Evolutionary conservation across 176 grass and related monocot species (phyloP), one percentile per base, ranked within the genome.

Genomic region (Metroxylon sagu): DNA sequence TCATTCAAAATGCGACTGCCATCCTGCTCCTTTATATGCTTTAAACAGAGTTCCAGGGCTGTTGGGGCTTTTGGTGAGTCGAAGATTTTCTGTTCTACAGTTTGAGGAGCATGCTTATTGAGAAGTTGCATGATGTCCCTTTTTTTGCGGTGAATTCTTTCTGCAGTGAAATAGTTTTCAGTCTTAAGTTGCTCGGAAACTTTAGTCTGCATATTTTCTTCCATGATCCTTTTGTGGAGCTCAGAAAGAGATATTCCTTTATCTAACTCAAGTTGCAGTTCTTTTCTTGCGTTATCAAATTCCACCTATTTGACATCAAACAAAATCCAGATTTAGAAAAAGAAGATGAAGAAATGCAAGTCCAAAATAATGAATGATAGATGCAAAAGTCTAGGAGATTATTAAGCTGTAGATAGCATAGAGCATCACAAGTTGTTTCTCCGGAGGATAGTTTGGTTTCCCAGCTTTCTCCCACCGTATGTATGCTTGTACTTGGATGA

Each of bases 401-500:
- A n/a, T n/a, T n/a, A n/a, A n/a, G n/a, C n/a, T n/a, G n/a, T 39
- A 39, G 35, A 8, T 12, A 8, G 35, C 12, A 39, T 39, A 85
- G 64, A 70, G 54, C 16, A 49, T 71, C 78, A 95, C 90, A 76
- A 70, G 61, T 74, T 95, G 90, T 62, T 89, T 87, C 68, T 89
- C 86, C 4, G 77, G 83, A 60, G 80, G 4, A 77, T 95, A 89
- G 64, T 89, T 89, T 81, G 90, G 90, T 71, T 89, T 95, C 62
- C 90, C 90, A 18, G 86, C 90, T 73, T 84, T 82, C 54, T 95
- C 90, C 90, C 90, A 95, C 71, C 90, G 81, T 62, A 95, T 81
- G 71, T 79, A 95, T 61, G 90, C 67, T 53, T 89, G 90, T 21
- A 89, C 83, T 75, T 89, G 90, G 56, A 95, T 83, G 74, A 87